Evolutionary conservation across 768 basidiomycete genomes (phyloP), one percentile per base, ranked within the genome.

Genomic region (Phanerochaete sordida): DNA sequence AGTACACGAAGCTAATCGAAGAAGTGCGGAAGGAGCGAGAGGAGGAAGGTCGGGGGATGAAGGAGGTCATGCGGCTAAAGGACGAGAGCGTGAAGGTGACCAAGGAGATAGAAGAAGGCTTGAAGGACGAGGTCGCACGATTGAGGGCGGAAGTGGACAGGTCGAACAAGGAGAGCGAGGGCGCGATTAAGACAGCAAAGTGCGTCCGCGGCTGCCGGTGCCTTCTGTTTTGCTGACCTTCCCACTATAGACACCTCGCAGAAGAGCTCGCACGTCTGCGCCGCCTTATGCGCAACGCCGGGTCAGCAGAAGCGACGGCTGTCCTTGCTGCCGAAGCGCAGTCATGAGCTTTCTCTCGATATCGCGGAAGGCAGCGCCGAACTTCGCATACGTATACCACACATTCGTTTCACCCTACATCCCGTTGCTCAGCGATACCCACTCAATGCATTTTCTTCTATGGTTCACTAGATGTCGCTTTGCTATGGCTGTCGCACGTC

Each of bases 241-340:
- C 55, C 19, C 62, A 33, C 46, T 62, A 30, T 65, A 90, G 89
- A 66, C 73, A 76, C 33, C 70, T 91, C 28, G 74, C 87, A 9
- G 76, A 77, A 23, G 90, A 91, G 70, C 75, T 91, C 44, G 80
- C 84, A 46, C 78, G 88, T 59, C 74, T 93, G 68, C 79, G 87
- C 68, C 80, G 90, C 64, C 78, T 93, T 43, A 91, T 93, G 84
- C 87, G 83, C 67, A 73, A 75, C 16, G 58, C 51, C 26, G 63
- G 44, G 2, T 47, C 58, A 23, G 49, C 24, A n/a, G 50, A 31
- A 33, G 23, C 56, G 13, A 16, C 48, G 26, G 15, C 21, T 24
- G n/a, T n/a, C n/a, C n/a, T n/a, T n/a, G n/a, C 50, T 1, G 1
- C 50, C 13, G 15, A 28, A 6, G 28, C 16, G 28, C 50, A 8